phyloP scores from a whole-genome alignment of 345 rosid genomes.

The Salix purpurea region DNA sequence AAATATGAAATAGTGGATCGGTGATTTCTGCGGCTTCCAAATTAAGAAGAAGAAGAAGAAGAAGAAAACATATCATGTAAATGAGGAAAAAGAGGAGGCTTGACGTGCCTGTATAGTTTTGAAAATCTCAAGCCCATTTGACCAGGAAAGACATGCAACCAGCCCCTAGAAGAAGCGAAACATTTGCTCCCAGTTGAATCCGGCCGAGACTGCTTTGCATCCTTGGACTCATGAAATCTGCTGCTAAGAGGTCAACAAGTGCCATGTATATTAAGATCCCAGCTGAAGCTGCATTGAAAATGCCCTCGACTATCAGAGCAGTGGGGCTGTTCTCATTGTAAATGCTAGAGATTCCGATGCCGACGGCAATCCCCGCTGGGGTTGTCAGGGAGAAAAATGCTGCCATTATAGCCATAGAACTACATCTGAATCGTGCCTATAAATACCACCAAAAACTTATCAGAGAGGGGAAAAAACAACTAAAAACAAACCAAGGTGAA shows the following conservation, averaged over 20 bases:
- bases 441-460: background rate
- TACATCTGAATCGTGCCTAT: conserved; percentile 49
- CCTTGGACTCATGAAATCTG: conserved; percentile 59
- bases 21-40: background rate
- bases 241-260: conserved; percentile 74
- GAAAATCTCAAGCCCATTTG: conserved; percentile 51
- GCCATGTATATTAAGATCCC: conserved; percentile 80
- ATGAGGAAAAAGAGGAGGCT: background rate
- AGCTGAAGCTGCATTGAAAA: conserved; percentile 56
- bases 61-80: background rate
- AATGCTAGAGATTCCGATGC: conserved; percentile 46
- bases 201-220: conserved; percentile 40
- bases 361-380: conserved; percentile 58
- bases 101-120: background rate
- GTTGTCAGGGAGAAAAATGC: conserved; percentile 67
- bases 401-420: conserved; percentile 54
- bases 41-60: background rate
- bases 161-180: conserved; percentile 55
- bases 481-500: background rate
- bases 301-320: conserved; percentile 54
- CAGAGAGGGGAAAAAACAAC: background rate
- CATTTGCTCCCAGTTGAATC: conserved; percentile 52
- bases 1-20: background rate
- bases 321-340: conserved; percentile 45
- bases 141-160: conserved; percentile 64